Evolutionary conservation across 2,329 filamentous ascomycete species (phyloP).

Genomic region (Colletotrichum plurivorum): DNA sequence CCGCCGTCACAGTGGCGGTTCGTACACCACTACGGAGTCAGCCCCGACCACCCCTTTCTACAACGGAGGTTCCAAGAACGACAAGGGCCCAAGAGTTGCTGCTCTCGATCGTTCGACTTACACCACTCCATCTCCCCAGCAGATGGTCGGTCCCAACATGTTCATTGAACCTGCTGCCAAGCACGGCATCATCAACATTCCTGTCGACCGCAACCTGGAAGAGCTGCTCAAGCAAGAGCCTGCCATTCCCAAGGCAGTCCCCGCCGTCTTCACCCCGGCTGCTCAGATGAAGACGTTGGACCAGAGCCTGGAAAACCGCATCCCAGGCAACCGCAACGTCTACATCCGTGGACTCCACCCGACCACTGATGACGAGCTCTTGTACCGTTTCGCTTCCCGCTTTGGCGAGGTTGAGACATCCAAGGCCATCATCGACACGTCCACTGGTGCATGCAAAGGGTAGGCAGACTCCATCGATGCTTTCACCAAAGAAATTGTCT

Average conservation of each 20-base stretch:
- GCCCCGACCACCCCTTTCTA: constrained; percentile 77
- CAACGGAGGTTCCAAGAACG: constrained; percentile 69
- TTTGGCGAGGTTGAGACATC: constrained; percentile 97
- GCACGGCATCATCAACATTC: constrained; percentile 50
- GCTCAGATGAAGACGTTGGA: constrained; percentile 92
- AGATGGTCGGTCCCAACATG: constrained; percentile 61
- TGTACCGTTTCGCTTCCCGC: constrained; percentile 84
- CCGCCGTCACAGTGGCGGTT: constrained; percentile 66
- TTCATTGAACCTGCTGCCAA: constrained; percentile 60
- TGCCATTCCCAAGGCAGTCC: constrained; percentile 87
- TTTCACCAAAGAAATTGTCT: constrained; percentile 14
- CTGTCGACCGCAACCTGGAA: constrained; percentile 69
- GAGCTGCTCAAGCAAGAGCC: constrained; percentile 82
- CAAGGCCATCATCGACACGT: constrained; percentile 97
- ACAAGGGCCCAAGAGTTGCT: constrained; percentile 72
- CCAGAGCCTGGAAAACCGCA: constrained; percentile 94
- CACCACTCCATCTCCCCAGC: constrained; percentile 76
- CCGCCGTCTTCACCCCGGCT: constrained; percentile 87
- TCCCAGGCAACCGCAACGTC: constrained; percentile 93
- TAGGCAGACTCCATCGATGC: constrained; percentile 57
- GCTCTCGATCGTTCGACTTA: constrained; percentile 75
- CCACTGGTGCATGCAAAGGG: constrained; percentile 97
- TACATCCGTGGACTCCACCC: constrained; percentile 97
- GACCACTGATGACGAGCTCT: constrained; percentile 92
- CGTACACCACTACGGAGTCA: constrained; percentile 78